Evolutionary conservation across 2,329 filamentous ascomycete genomes (phyloP), one percentile per base, ranked within the genome.

Genomic region (Colletotrichum higginsianum): DNA sequence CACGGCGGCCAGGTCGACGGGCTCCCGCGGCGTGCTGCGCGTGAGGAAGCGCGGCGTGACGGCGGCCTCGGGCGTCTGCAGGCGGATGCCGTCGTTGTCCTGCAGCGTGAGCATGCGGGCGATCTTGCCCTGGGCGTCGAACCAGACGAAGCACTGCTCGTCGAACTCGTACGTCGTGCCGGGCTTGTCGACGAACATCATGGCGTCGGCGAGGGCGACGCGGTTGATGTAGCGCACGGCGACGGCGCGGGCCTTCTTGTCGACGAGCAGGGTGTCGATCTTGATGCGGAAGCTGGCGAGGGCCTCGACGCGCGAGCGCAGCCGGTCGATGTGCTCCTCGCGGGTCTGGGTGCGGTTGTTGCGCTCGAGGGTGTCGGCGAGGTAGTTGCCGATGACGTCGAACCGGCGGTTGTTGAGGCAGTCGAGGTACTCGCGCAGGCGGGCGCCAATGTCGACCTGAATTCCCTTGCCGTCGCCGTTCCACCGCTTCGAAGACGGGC

Each of bases 61-160:
- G n/a, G 52, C 52, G 1, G 69, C 69, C 52, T 61, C 56, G 7
- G 65, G 52, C 2, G 60, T 55, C 21, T 68, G 69, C 11, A 23
- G 53, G 6, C 69, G 69, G 15, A 72, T 72, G 11, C 58, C 69
- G 13, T 72, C 69, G 58, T 72, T 72, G 23, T 72, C 69, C 46
- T 72, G 69, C 46, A 72, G n/a, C 30, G 69, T 72, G 2, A 68
- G 44, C 50, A 72, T 69, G 16, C 69, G 60, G 3, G 69, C 42
- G 8, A 72, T 72, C 18, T 72, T 72, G 40, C 69, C 69, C 53
- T 18, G 38, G 9, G 68, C 69, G 40, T 72, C 52, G 42, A 72
- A 72, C 69, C 69, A 72, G n/a, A 72, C 65, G 47, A 53, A 72
- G 30, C 65, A 72, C 58, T 72, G 69, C 65, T 72, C 69, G 21